Conservation (phyloP, 495 filamentous ascomycete genomes). For the Xylaria venustula region DNA sequence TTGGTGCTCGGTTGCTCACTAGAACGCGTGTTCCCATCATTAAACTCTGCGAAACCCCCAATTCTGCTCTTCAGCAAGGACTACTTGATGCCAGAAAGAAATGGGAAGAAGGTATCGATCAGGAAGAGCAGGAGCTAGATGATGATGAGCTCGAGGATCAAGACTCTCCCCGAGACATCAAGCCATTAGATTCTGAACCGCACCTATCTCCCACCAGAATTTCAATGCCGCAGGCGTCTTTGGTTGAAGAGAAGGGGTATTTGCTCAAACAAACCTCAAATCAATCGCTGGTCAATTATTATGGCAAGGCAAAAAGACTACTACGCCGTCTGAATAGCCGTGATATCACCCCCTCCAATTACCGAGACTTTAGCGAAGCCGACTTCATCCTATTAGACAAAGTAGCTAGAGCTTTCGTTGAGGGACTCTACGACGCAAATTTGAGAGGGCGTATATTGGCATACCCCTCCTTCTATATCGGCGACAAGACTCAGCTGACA, state of each 20-base stretch:
- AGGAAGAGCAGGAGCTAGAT: slow-evolving; percentile 36
- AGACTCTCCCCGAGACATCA: slow-evolving; percentile 12
- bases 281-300: slow-evolving; percentile 39
- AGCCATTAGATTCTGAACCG: background rate
- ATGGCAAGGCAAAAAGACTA: slow-evolving; percentile 41
- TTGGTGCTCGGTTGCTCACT: slow-evolving; percentile 67
- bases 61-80: slow-evolving; percentile 44
- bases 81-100: slow-evolving; percentile 58
- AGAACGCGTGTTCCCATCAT: slow-evolving; percentile 79
- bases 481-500: slow-evolving; percentile 18
- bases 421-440: slow-evolving; percentile 42
- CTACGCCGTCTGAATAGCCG: slow-evolving; percentile 45
- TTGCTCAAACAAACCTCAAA: slow-evolving; percentile 38
- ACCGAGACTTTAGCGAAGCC: slow-evolving; percentile 29
- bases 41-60: slow-evolving; percentile 71
- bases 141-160: slow-evolving; percentile 39
- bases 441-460: slow-evolving; percentile 37
- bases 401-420: slow-evolving; percentile 47
- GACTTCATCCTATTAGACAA: slow-evolving; percentile 45
- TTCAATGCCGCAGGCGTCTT: background rate
- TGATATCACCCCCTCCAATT: slow-evolving; percentile 44
- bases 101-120: slow-evolving; percentile 53
- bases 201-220: background rate
- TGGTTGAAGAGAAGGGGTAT: slow-evolving; percentile 21
- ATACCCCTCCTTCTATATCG: slow-evolving; percentile 36